Evolutionary conservation across 1,284 basidiomycete species (phyloP), one percentile per base, ranked within the genome.

Genomic region (Trichosporon coremiiforme): DNA sequence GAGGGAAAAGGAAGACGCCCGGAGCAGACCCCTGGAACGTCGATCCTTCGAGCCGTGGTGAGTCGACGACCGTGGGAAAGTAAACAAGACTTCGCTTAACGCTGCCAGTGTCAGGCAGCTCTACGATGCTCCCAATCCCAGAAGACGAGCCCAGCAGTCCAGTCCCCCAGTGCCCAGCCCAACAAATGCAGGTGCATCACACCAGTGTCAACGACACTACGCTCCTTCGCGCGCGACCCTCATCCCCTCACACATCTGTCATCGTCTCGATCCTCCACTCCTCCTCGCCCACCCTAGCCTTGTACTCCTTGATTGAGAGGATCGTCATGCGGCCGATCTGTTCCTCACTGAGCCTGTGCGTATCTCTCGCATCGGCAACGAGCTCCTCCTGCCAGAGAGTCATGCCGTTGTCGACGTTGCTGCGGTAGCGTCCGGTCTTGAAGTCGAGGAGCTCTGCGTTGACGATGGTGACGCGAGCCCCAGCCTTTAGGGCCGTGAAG

Each of bases 191-290:
- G 33, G 33, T 38, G 13, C 36, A 13, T 38, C 36, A 38, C 9
- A 38, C 25, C 25, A 25, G 25, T 25, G 25, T 25, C 25, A 25
- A 25, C 25, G 25, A 25, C 25, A 25, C 25, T 25, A 25, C 25
- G 25, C 1, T 25, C 25, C 25, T 25, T 25, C 25, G 25, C 25
- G 25, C 25, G 25, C 25, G 25, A 25, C 25, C 25, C 25, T 25
- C 36, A 38, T 38, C 36, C 36, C 41, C 41, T 53, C 50, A 53
- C 50, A 25, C n/a, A 17, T 53, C 50, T 12, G 50, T 53, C 50
- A 53, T 53, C 50, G 50, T 53, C 17, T 53, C 50, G 9, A 53
- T 25, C 50, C 9, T 25, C 50, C 50, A 53, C 50, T 53, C 50
- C 20, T 53, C 50, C 22, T 53, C 50, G 22, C 50, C 50, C 6